Conservation (phyloP, 2,329 filamentous ascomycete species). For the Xylariales sp. region DNA sequence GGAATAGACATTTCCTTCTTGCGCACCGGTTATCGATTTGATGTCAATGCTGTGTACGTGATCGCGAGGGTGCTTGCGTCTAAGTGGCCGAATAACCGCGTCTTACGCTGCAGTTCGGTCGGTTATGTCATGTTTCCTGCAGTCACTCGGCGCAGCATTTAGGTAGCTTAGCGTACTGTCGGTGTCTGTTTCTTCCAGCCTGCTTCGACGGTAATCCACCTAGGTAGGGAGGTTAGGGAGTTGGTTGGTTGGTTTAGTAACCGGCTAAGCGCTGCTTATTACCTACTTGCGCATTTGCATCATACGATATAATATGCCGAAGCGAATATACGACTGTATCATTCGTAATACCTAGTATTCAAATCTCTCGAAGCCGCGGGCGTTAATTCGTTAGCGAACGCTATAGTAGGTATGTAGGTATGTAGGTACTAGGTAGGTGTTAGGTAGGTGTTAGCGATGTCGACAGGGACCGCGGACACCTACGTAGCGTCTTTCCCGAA, state of each 20-base stretch:
- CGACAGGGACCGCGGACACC: too few relatives aligned
- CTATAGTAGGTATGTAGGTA: background rate
- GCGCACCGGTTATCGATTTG: too few relatives aligned
- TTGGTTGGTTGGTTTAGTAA: too few relatives aligned
- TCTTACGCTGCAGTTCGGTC: background rate
- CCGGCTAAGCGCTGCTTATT: background rate
- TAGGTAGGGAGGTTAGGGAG: background rate
- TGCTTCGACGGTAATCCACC: background rate
- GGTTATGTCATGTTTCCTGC: background rate
- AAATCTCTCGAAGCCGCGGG: background rate
- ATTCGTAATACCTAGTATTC: too few relatives aligned
- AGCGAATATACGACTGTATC: background rate
- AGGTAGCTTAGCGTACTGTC: background rate
- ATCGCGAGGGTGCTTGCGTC: background rate
- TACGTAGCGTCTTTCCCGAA: too few relatives aligned
- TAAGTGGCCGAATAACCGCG: slow-evolving; percentile 10
- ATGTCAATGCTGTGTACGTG: background rate
- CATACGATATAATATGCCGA: background rate
- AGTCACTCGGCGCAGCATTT: background rate
- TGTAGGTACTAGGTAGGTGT: too few relatives aligned
- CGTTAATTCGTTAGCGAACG: background rate
- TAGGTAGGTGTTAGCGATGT: too few relatives aligned
- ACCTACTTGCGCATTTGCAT: background rate
- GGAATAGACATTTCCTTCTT: background rate
- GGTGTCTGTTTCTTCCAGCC: background rate